phyloP scores from a whole-genome alignment of 441 rosid genomes.

The Eutrema salsugineum region DNA sequence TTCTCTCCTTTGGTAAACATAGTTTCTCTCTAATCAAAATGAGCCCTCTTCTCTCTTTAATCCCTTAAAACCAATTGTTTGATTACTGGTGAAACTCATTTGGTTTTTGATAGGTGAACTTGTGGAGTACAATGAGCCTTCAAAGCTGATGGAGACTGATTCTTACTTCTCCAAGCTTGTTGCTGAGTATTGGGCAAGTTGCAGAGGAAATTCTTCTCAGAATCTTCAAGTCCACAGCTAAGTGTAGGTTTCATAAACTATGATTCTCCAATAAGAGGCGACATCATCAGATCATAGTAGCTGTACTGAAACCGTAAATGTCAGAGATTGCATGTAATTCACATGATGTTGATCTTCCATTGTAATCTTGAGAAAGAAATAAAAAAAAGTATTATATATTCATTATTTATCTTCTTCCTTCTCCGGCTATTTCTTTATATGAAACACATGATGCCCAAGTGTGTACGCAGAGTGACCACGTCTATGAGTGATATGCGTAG shows the following conservation, averaged over 20 bases:
- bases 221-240: slow-evolving; percentile 12
- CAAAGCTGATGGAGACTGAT: slow-evolving; percentile 60
- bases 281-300: neutral
- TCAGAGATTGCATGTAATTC: too few relatives aligned
- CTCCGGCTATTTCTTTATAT: too few relatives aligned
- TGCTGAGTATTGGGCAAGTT: slow-evolving; percentile 86
- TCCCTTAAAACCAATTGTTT: neutral
- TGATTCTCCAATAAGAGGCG: neutral
- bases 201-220: slow-evolving; percentile 43
- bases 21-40: neutral
- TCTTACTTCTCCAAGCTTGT: slow-evolving; percentile 85
- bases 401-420: too few relatives aligned
- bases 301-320: too few relatives aligned
- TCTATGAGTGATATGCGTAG: too few relatives aligned
- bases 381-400: too few relatives aligned
- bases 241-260: neutral
- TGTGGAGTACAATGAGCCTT: slow-evolving; percentile 72
- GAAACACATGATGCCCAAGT: too few relatives aligned
- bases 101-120: slow-evolving; percentile 50
- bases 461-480: too few relatives aligned
- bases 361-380: too few relatives aligned
- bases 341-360: too few relatives aligned
- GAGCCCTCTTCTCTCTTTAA: neutral
- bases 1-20: slow-evolving; percentile 59
- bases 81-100: neutral